Percentiles rank a stretch among this genome's conserved stretches.
Conservation (phyloP, 2,329 filamentous ascomycete genomes). For the Ceratocystis eucalypticola region DNA sequence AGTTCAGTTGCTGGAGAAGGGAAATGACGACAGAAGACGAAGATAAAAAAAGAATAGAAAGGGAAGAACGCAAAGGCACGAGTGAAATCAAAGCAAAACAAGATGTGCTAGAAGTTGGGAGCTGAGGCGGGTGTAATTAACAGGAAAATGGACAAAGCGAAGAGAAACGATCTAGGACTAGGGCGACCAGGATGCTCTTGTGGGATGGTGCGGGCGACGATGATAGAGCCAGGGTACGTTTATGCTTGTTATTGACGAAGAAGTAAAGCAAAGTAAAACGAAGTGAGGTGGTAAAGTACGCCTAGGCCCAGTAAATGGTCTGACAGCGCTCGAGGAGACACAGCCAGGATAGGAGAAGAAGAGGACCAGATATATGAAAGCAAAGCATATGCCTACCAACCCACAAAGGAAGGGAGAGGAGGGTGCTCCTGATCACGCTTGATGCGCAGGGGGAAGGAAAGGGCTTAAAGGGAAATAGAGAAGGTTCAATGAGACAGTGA, state of each 20-base stretch:
- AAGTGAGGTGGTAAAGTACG: not conserved
- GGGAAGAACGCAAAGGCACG: not conserved
- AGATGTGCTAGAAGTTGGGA: slow-evolving; percentile 8
- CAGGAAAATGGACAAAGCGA: slow-evolving; percentile 10
- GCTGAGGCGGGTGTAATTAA: slow-evolving; percentile 6
- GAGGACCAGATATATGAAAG: too few species aligned
- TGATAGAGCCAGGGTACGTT: slow-evolving; percentile 1
- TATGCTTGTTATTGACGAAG: slow-evolving; percentile 1
- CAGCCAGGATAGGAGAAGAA: too few species aligned
- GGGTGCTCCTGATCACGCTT: not conserved
- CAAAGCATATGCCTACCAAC: too few species aligned
- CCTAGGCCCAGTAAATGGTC: not conserved
- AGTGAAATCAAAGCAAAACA: slow-evolving; percentile 11
- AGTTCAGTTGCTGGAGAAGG: not conserved
- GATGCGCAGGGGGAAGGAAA: not conserved
- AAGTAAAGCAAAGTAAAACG: not conserved
- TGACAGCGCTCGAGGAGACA: not conserved
- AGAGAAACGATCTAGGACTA: slow-evolving; percentile 6
- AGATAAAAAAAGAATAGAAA: not conserved
- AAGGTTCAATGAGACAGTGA: not conserved
- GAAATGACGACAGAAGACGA: not conserved
- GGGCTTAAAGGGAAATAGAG: not conserved
- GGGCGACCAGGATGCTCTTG: not conserved
- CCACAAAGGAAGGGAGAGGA: not conserved
- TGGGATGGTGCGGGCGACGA: slow-evolving; percentile 5